A percentile compares a stretch with the other conserved stretches of the same genome.
These are phyloP conservation scores for Pseudonitzschia delicatissima DNA, from an alignment of 108 stramenopile species.

Conservation along the genomic window DNA sequence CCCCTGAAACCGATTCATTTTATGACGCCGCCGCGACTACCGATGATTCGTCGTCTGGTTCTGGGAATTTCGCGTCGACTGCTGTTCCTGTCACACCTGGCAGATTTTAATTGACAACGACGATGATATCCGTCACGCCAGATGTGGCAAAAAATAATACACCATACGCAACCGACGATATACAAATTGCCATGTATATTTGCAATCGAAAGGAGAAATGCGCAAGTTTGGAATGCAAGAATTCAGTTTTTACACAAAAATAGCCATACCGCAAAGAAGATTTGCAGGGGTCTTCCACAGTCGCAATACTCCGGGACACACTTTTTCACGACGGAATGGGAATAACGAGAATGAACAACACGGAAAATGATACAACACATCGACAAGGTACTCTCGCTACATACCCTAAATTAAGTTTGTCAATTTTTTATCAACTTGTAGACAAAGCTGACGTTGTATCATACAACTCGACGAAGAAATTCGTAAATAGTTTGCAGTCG, in stretches of 20 bases:
- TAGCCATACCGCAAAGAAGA: not conserved
- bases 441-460: too few relatives aligned
- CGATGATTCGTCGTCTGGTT: not conserved
- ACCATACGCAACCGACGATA: not conserved
- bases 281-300: not conserved
- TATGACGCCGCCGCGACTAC: not conserved
- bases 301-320: too few relatives aligned
- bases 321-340: too few relatives aligned
- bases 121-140: too few relatives aligned
- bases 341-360: too few relatives aligned
- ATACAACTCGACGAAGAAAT: too few relatives aligned
- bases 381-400: too few relatives aligned
- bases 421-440: too few relatives aligned
- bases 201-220: not conserved
- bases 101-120: not conserved
- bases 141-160: too few relatives aligned
- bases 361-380: too few relatives aligned
- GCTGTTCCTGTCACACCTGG: conserved; percentile 5
- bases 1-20: not conserved
- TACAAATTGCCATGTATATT: not conserved
- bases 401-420: too few relatives aligned
- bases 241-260: not conserved
- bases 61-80: not conserved
- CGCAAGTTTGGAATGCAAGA: not conserved
- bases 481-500: too few relatives aligned